Evolutionary conservation across 2,329 filamentous ascomycete species (phyloP).

Genomic region (Pseudocercospora crystallina): DNA sequence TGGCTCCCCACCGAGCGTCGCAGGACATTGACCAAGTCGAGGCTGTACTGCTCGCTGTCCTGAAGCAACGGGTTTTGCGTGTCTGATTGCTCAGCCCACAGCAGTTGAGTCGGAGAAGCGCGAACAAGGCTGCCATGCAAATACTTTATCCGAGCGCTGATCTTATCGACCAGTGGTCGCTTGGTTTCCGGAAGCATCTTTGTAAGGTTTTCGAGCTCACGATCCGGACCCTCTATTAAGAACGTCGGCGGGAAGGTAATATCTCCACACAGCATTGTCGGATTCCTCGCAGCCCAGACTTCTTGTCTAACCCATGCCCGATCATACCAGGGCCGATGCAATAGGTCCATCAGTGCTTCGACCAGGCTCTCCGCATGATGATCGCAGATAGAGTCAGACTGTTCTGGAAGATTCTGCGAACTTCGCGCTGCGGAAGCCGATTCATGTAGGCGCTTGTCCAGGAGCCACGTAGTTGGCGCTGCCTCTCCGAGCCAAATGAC

Average conservation of each 20-base stretch:
- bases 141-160: not conserved
- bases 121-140: not conserved
- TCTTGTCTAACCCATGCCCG: not conserved
- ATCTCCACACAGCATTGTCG: not conserved
- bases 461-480: too few relatives aligned
- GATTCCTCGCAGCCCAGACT: not conserved
- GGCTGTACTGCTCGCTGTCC: not conserved
- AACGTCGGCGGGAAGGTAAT: not conserved
- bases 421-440: too few relatives aligned
- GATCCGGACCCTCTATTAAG: not conserved
- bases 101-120: not conserved
- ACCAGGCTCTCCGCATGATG: not conserved
- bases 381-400: not conserved
- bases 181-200: not conserved
- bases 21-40: not conserved
- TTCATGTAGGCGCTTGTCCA: too few relatives aligned
- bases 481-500: not conserved
- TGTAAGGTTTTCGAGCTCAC: not conserved
- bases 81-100: not conserved
- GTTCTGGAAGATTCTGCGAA: too few relatives aligned
- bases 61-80: not conserved
- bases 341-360: not conserved
- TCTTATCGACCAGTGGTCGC: not conserved
- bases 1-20: not conserved
- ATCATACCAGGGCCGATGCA: constrained; percentile 1